These are phyloP conservation scores for Tricladium varicosporioides DNA, from an alignment of 2,329 filamentous ascomycete species.

Conservation along the genomic window DNA sequence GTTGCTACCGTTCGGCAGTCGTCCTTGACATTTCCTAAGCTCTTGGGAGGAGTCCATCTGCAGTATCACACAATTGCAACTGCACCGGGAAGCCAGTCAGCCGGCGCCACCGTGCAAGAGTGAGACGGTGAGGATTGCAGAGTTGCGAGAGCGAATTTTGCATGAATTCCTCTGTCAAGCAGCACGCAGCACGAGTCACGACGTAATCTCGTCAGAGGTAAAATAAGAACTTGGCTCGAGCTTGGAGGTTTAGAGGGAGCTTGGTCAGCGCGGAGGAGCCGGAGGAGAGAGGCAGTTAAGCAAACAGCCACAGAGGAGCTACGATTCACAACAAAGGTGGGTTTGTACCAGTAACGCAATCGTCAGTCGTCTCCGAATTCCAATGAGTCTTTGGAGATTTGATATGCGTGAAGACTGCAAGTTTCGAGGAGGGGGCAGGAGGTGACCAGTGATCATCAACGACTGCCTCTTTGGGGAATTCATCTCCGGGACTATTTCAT, in stretches of 20 bases:
- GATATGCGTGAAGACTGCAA: neutral
- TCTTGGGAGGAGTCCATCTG: slow-evolving; percentile 5
- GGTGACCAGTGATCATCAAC: slow-evolving; percentile 8
- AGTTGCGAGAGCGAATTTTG: slow-evolving; percentile 5
- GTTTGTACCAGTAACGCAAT: neutral
- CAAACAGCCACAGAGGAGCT: neutral
- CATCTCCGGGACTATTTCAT: slow-evolving; percentile 27
- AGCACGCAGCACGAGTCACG: slow-evolving; percentile 7
- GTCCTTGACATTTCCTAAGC: neutral
- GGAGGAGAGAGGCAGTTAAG: neutral
- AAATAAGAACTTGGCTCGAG: slow-evolving; percentile 6
- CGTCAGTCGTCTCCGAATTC: neutral
- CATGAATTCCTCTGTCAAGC: slow-evolving; percentile 13
- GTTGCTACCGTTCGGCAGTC: slow-evolving; percentile 7
- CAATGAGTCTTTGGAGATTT: too few species aligned
- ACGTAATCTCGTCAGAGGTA: slow-evolving; percentile 1
- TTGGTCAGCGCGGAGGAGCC: neutral
- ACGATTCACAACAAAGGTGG: neutral
- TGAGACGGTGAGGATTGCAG: slow-evolving; percentile 16
- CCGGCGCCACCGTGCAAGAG: slow-evolving; percentile 18
- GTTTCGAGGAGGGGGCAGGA: too few species aligned
- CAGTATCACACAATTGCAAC: slow-evolving; percentile 11
- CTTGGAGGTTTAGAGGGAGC: neutral
- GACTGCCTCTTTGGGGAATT: slow-evolving; percentile 21
- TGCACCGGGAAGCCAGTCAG: slow-evolving; percentile 13